A percentile compares a stretch with the other conserved stretches of the same genome.
Conservation (phyloP, 345 rosid genomes). For the Lenwebbia sp. region DNA sequence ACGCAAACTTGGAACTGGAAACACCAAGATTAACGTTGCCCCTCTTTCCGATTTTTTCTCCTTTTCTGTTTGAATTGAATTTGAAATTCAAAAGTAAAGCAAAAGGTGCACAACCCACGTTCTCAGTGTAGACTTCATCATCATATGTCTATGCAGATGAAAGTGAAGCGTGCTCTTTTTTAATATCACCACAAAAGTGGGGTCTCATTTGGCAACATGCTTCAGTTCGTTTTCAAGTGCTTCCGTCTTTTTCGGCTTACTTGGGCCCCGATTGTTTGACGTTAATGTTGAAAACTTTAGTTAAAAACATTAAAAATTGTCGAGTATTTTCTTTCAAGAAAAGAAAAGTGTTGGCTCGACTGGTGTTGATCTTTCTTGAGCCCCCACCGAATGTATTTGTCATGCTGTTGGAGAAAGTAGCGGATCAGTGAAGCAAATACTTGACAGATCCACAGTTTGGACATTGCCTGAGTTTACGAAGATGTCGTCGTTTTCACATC, state of each 20-base stretch:
- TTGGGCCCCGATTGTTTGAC: conserved; percentile 4
- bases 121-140: neutral
- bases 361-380: neutral
- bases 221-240: neutral
- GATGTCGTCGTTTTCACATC: neutral
- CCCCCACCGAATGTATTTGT: neutral
- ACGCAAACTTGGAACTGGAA: neutral
- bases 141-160: neutral
- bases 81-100: conserved; percentile 27
- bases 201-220: neutral
- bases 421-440: neutral
- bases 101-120: conserved; percentile 4
- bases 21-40: neutral
- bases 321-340: neutral
- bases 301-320: neutral
- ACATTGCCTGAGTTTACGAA: neutral
- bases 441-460: neutral
- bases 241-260: conserved; percentile 1
- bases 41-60: neutral
- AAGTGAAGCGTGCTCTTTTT: neutral
- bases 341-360: neutral
- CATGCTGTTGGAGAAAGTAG: neutral
- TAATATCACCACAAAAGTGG: conserved; percentile 1
- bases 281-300: neutral
- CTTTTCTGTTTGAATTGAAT: conserved; percentile 3